Conservation (phyloP, 2,329 filamentous ascomycete genomes). For the Arachnopeziza araneosa region DNA sequence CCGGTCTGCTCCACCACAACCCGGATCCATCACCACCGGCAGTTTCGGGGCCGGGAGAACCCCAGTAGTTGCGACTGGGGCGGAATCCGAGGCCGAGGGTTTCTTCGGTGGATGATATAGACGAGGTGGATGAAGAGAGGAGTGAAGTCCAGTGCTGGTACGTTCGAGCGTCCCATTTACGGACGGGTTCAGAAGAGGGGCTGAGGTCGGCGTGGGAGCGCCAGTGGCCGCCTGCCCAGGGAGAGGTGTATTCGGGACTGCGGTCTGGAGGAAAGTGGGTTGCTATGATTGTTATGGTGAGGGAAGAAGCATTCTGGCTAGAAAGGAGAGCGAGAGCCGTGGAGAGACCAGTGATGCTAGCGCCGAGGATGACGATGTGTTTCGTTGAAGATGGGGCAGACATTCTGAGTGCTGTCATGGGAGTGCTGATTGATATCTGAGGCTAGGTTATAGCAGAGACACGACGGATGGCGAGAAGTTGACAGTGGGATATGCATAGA, state of each 20-base stretch:
- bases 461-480: too few relatives aligned
- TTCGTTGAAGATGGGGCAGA: background rate
- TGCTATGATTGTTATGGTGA: slow-evolving; percentile 38
- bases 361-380: slow-evolving; percentile 29
- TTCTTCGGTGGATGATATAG: slow-evolving; percentile 1
- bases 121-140: slow-evolving; percentile 8
- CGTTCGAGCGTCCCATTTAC: slow-evolving; percentile 39
- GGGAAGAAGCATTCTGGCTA: slow-evolving; percentile 33
- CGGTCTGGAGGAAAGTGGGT: slow-evolving; percentile 35
- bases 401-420: too few relatives aligned
- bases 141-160: slow-evolving; percentile 36
- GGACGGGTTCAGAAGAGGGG: slow-evolving; percentile 28
- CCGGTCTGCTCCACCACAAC: slow-evolving; percentile 13
- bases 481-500: background rate
- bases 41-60: slow-evolving; percentile 6
- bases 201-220: slow-evolving; percentile 34
- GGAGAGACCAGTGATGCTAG: slow-evolving; percentile 40
- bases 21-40: slow-evolving; percentile 3
- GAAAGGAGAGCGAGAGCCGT: slow-evolving; percentile 36
- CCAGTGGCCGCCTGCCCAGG: slow-evolving; percentile 44
- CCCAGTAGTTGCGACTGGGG: slow-evolving; percentile 1
- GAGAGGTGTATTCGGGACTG: slow-evolving; percentile 13
- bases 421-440: too few relatives aligned
- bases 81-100: background rate
- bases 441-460: too few relatives aligned